A percentile compares a stretch with the other conserved stretches of the same genome.
These are phyloP conservation scores for Alternaria sp. DNA, from an alignment of 2,329 filamentous ascomycete species.

Conservation along the genomic window DNA sequence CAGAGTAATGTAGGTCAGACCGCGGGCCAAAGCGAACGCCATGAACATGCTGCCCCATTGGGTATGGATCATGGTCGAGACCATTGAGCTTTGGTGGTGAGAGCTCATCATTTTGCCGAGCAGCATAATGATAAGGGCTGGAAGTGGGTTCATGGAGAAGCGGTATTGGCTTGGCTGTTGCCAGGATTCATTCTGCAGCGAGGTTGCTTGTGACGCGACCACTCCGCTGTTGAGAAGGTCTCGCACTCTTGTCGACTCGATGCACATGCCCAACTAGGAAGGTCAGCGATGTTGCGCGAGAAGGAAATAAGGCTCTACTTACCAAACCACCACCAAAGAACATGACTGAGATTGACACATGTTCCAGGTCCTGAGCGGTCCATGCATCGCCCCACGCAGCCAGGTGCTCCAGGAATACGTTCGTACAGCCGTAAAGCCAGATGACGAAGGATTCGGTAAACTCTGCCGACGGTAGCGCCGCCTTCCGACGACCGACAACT, in stretches of 20 bases:
- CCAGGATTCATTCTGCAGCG: slow-evolving; percentile 55
- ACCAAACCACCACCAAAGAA: slow-evolving; percentile 93
- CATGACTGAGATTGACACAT: slow-evolving; percentile 89
- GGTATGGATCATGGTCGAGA: slow-evolving; percentile 89
- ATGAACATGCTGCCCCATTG: slow-evolving; percentile 91
- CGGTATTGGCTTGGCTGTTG: slow-evolving; percentile 71
- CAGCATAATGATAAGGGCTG: slow-evolving; percentile 83
- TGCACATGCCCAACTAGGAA: slow-evolving; percentile 75
- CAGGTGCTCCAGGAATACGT: slow-evolving; percentile 92
- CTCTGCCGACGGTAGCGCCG: slow-evolving; percentile 75
- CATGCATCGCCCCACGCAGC: slow-evolving; percentile 75
- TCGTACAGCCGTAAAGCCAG: slow-evolving; percentile 86
- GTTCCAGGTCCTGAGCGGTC: slow-evolving; percentile 84
- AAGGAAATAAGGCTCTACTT: slow-evolving; percentile 48
- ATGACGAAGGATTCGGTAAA: slow-evolving; percentile 91
- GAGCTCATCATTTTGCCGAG: slow-evolving; percentile 95
- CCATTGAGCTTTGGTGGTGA: slow-evolving; percentile 83
- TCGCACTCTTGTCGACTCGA: slow-evolving; percentile 74
- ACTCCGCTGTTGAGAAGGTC: slow-evolving; percentile 67
- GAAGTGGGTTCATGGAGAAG: slow-evolving; percentile 86
- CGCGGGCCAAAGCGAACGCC: slow-evolving; percentile 80
- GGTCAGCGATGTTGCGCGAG: slow-evolving; percentile 32
- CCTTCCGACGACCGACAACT: slow-evolving; percentile 68
- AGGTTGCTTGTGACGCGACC: slow-evolving; percentile 45
- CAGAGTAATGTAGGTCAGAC: slow-evolving; percentile 78